Percentiles rank a stretch among this genome's conserved stretches.
These are phyloP conservation scores for Steccherinum ochraceum DNA, from an alignment of 768 basidiomycete species.

Conservation along the genomic window DNA sequence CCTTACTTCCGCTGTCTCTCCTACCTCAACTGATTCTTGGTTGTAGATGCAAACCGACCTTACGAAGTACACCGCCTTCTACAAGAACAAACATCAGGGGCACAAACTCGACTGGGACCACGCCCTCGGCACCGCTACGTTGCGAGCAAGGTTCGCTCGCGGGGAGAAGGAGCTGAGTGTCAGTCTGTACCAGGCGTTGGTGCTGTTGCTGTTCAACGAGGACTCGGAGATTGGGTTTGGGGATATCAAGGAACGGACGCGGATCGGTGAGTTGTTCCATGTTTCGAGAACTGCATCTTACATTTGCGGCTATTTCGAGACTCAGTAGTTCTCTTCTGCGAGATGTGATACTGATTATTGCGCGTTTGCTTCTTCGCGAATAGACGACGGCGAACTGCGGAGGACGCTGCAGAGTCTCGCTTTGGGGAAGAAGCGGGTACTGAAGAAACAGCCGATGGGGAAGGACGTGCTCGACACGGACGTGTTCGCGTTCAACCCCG, in stretches of 20 bases:
- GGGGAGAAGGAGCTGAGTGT: slow-evolving; percentile 84
- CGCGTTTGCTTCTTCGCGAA: slow-evolving; percentile 15
- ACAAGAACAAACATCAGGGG: slow-evolving; percentile 71
- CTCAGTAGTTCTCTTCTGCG: neutral
- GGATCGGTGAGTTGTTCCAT: slow-evolving; percentile 53
- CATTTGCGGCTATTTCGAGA: neutral
- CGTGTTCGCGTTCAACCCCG: slow-evolving; percentile 73
- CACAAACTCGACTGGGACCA: slow-evolving; percentile 83
- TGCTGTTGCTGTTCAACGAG: slow-evolving; percentile 81
- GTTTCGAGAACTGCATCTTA: neutral
- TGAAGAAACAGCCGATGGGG: slow-evolving; percentile 74
- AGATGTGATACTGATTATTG: neutral
- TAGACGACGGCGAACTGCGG: slow-evolving; percentile 70
- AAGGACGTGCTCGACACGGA: slow-evolving; percentile 75
- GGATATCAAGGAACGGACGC: slow-evolving; percentile 61
- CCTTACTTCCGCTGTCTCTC: neutral
- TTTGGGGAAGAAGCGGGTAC: slow-evolving; percentile 82
- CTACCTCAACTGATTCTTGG: slow-evolving; percentile 4
- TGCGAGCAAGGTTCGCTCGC: slow-evolving; percentile 61
- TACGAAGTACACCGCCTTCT: slow-evolving; percentile 57
- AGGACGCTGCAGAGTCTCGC: slow-evolving; percentile 90
- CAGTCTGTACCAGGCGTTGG: slow-evolving; percentile 84
- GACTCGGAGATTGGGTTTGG: slow-evolving; percentile 46
- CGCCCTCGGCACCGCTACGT: slow-evolving; percentile 73
- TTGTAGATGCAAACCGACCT: slow-evolving; percentile 71